A percentile compares a stretch with the other conserved stretches of the same genome.
Conservation (phyloP, 192 early-diverging fungal species). For the Funneliformis geosporum region DNA sequence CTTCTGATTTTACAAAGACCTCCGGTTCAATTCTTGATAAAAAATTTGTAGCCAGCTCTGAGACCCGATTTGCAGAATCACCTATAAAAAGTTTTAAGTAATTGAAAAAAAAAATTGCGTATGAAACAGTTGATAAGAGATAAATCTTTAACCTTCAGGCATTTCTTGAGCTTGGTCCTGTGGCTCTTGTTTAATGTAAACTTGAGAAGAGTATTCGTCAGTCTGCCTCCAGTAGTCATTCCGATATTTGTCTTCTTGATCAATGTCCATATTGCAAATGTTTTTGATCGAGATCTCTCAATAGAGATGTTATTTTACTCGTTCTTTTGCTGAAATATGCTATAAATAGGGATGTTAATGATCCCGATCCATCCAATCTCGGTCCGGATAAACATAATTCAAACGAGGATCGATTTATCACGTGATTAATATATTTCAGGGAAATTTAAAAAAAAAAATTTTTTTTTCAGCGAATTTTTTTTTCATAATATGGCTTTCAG, state of each 20-base stretch:
- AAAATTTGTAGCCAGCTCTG: constrained; percentile 22
- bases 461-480: no score
- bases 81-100: not conserved
- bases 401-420: no score
- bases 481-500: not conserved
- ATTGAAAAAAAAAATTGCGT: not conserved
- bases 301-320: not conserved
- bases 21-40: not conserved
- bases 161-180: not conserved
- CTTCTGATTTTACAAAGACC: not conserved
- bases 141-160: not conserved
- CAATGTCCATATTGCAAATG: not conserved
- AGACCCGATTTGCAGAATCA: constrained; percentile 1
- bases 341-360: no score
- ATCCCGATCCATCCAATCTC: no score
- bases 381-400: no score
- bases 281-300: not conserved
- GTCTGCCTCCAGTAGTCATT: not conserved
- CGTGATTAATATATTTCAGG: no score
- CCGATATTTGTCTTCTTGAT: not conserved
- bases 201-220: constrained; percentile 2
- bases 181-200: constrained; percentile 8
- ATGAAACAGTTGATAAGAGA: not conserved
- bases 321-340: no score
- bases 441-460: no score